Conservation (phyloP, 1,284 basidiomycete species). For the Afroboletus lepidellus region DNA sequence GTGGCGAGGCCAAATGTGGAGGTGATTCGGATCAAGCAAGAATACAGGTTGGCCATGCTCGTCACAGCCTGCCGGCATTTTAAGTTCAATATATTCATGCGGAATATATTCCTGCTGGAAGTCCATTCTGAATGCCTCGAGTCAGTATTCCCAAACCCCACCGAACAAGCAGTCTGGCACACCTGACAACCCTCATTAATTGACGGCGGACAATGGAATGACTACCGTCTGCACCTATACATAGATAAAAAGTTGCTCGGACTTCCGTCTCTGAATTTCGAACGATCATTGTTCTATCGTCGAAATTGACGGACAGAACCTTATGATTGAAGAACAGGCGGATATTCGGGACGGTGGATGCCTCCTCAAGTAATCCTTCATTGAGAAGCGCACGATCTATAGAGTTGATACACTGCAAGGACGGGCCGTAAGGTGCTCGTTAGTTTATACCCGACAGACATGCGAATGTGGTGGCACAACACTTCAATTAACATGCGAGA, state of each 20-base stretch:
- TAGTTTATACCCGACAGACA: slow-evolving; percentile 22
- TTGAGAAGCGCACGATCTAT: slow-evolving; percentile 89
- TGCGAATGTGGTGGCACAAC: slow-evolving; percentile 21
- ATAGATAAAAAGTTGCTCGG: slow-evolving; percentile 70
- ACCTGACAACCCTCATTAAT: slow-evolving; percentile 90
- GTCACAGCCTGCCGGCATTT: slow-evolving; percentile 81
- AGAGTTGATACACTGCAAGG: slow-evolving; percentile 83
- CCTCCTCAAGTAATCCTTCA: slow-evolving; percentile 76
- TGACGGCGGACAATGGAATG: slow-evolving; percentile 83
- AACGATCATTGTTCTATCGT: slow-evolving; percentile 56
- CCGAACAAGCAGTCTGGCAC: slow-evolving; percentile 29
- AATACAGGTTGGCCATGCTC: slow-evolving; percentile 64
- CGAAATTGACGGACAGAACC: slow-evolving; percentile 72
- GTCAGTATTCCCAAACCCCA: slow-evolving; percentile 15
- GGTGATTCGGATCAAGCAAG: slow-evolving; percentile 88
- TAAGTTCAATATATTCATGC: slow-evolving; percentile 95
- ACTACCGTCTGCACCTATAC: slow-evolving; percentile 88
- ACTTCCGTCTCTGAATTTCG: slow-evolving; percentile 44
- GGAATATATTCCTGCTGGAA: slow-evolving; percentile 93
- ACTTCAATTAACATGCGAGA: slow-evolving; percentile 23
- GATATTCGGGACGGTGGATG: slow-evolving; percentile 61
- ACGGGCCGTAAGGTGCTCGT: slow-evolving; percentile 21
- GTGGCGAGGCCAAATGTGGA: slow-evolving; percentile 99
- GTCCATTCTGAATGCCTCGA: slow-evolving; percentile 68
- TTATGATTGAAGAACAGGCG: slow-evolving; percentile 80